Evolutionary conservation across 106 monocot species (phyloP).

Genomic region (Dendrobium catenatum): DNA sequence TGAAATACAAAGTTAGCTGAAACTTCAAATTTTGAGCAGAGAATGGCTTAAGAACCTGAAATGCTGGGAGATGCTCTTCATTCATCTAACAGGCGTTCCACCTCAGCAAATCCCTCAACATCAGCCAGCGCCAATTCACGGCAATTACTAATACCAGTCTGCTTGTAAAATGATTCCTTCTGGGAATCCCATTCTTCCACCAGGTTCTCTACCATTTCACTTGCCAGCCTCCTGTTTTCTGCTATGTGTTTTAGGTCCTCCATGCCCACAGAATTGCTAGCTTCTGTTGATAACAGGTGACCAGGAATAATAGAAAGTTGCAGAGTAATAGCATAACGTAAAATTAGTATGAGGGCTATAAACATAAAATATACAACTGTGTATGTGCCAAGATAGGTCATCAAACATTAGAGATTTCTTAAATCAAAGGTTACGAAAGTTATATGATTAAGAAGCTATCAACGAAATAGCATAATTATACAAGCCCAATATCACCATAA

Average conservation of each 20-base stretch:
- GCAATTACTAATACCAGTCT: conserved; percentile 33
- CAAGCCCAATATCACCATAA: too few relatives aligned
- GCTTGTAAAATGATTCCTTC: conserved; percentile 48
- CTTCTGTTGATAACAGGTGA: conserved; percentile 29
- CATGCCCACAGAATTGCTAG: conserved; percentile 23
- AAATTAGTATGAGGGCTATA: not conserved
- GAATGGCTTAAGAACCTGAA: not conserved
- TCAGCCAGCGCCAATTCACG: conserved; percentile 25
- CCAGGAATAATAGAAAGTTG: not conserved
- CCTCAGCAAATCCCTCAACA: conserved; percentile 44
- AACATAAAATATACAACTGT: not conserved
- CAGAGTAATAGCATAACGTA: not conserved
- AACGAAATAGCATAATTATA: too few relatives aligned
- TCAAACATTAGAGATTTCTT: not conserved
- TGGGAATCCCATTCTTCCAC: conserved; percentile 59
- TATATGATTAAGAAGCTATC: not conserved
- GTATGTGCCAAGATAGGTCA: not conserved
- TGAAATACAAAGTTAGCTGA: not conserved
- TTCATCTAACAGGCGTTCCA: conserved; percentile 33
- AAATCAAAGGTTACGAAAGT: not conserved
- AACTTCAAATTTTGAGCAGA: not conserved
- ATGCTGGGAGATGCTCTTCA: conserved; percentile 6
- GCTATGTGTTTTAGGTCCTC: conserved; percentile 51
- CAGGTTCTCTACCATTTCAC: conserved; percentile 31
- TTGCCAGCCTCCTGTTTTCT: conserved; percentile 25